These are phyloP conservation scores for Imleria badia DNA, from an alignment of 768 basidiomycete genomes.

Conservation along the genomic window DNA sequence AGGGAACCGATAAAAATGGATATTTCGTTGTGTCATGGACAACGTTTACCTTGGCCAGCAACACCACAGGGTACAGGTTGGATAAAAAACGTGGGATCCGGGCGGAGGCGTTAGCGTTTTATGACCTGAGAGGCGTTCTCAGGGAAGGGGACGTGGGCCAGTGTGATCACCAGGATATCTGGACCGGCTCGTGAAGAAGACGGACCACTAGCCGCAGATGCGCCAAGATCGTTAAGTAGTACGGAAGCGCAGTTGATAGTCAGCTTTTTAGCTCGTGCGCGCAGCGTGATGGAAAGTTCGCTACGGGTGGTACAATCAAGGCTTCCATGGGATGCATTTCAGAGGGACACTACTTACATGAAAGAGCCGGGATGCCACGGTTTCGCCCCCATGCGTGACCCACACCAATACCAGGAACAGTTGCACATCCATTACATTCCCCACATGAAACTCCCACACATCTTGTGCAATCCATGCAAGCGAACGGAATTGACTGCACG, in stretches of 20 bases:
- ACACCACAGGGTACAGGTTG: neutral
- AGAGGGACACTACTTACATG: neutral
- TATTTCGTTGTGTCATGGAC: neutral
- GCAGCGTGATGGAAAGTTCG: neutral
- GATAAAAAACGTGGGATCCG: constrained; percentile 13
- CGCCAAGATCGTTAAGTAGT: neutral
- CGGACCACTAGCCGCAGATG: neutral
- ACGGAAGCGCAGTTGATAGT: neutral
- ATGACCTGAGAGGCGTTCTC: neutral
- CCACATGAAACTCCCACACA: constrained; percentile 14
- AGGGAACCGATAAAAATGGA: neutral
- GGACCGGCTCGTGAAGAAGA: neutral
- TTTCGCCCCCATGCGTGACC: constrained; percentile 5
- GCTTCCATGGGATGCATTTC: neutral
- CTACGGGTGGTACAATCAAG: neutral
- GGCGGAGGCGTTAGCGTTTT: neutral
- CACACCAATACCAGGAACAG: constrained; percentile 4
- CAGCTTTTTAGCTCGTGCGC: neutral
- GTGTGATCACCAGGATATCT: neutral
- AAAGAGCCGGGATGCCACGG: neutral
- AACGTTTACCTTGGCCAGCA: neutral
- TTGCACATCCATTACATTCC: constrained; percentile 20
- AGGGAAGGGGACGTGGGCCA: neutral
- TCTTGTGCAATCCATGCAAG: constrained; percentile 12
- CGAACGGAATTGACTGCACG: constrained; percentile 15